A percentile compares a stretch with the other conserved stretches of the same genome.
These are phyloP conservation scores for Tolypocladium album DNA, from an alignment of 2,329 filamentous ascomycete genomes.

Conservation along the genomic window DNA sequence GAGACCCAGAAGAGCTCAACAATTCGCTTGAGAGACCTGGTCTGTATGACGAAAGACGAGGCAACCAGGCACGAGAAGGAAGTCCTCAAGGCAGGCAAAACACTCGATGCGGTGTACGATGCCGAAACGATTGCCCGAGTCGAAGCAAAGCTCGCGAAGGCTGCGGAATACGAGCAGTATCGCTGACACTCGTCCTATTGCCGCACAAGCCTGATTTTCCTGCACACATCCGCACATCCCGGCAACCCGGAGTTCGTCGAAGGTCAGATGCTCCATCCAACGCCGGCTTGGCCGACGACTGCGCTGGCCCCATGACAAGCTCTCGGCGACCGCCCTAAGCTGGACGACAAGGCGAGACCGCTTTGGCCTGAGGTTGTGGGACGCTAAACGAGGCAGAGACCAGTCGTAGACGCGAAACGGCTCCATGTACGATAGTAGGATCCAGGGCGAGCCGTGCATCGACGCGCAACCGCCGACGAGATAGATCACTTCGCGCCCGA, in stretches of 20 bases:
- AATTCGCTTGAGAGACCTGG: constrained; percentile 59
- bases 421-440: neutral
- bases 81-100: constrained; percentile 59
- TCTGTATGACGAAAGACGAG: constrained; percentile 92
- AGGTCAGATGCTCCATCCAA: neutral
- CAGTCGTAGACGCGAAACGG: neutral
- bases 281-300: neutral
- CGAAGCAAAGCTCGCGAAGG: constrained; percentile 55
- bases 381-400: neutral
- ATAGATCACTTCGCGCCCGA: neutral
- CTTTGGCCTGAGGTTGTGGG: neutral
- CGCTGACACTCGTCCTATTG: constrained; percentile 15
- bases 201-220: neutral
- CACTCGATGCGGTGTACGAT: constrained; percentile 64
- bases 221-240: neutral
- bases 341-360: neutral
- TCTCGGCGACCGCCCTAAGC: neutral
- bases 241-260: neutral
- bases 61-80: constrained; percentile 68
- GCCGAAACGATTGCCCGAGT: constrained; percentile 55
- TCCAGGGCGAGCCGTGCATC: neutral
- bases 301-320: neutral
- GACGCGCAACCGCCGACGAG: neutral
- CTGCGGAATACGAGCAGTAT: constrained; percentile 47
- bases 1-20: constrained; percentile 70